Evolutionary conservation across 352 stramenopile genomes (phyloP).

Genomic region (Hyaloperonospora brassicae): DNA sequence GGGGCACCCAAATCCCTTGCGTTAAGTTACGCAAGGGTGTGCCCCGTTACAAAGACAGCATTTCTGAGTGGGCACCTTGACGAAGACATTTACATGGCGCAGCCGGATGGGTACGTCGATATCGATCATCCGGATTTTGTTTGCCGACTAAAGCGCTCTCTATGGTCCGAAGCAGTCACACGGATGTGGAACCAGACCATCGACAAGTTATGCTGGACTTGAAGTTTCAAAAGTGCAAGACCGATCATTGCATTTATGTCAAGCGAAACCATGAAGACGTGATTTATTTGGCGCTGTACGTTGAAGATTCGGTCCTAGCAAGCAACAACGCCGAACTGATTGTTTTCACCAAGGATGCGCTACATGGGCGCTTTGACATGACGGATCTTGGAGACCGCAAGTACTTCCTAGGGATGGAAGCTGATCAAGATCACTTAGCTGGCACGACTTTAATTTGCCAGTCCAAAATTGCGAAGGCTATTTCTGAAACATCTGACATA

Average conservation of each 20-base stretch:
- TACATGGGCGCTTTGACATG: not conserved
- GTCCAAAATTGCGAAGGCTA: not conserved
- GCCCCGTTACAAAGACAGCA: not conserved
- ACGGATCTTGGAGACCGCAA: not conserved
- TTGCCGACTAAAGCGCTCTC: too few relatives aligned
- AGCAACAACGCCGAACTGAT: not conserved
- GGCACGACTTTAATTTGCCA: not conserved
- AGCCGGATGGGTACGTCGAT: not conserved
- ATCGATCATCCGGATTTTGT: not conserved
- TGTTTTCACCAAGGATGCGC: not conserved
- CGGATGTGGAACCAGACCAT: not conserved
- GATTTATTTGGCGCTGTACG: not conserved
- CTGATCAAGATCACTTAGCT: not conserved
- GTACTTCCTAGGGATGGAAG: not conserved
- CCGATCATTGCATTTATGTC: too few relatives aligned
- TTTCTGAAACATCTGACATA: not conserved
- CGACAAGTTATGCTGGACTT: not conserved
- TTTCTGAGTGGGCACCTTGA: not conserved
- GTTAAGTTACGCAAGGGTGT: too few relatives aligned
- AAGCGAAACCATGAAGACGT: not conserved
- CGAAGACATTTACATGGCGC: not conserved
- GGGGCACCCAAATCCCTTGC: too few relatives aligned
- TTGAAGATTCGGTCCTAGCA: not conserved
- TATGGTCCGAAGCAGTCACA: not conserved
- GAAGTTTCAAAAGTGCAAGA: not conserved